Percentiles rank a stretch among this genome's conserved stretches.
Evolutionary conservation across 2,329 filamentous ascomycete species (phyloP).

Genomic region (Venturiaceae sp.): DNA sequence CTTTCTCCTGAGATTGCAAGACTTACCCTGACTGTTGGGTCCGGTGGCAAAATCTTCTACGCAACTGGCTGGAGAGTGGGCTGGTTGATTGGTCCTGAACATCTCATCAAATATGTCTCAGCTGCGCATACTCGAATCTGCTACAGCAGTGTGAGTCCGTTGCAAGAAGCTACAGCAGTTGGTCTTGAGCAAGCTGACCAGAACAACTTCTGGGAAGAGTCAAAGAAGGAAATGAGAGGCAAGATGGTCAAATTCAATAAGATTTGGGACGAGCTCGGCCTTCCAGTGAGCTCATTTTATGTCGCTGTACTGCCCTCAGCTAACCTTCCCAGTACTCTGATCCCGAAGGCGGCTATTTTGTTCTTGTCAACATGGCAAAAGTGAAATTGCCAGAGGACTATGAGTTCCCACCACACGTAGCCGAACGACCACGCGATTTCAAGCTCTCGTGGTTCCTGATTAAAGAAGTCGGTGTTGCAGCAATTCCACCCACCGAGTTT

Average conservation of each 20-base stretch:
- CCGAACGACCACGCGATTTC: slow-evolving; percentile 79
- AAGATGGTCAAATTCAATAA: slow-evolving; percentile 85
- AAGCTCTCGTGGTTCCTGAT: slow-evolving; percentile 95
- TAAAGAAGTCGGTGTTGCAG: slow-evolving; percentile 88
- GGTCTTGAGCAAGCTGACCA: slow-evolving; percentile 86
- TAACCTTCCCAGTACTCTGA: slow-evolving; percentile 55
- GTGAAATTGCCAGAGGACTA: slow-evolving; percentile 78
- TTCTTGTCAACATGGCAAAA: slow-evolving; percentile 85
- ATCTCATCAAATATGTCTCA: slow-evolving; percentile 83
- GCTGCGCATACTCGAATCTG: slow-evolving; percentile 94
- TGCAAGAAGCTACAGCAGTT: slow-evolving; percentile 89
- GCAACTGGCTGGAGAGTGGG: slow-evolving; percentile 95
- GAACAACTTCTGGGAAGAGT: slow-evolving; percentile 78
- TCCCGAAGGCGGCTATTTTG: slow-evolving; percentile 95
- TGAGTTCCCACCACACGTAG: slow-evolving; percentile 82
- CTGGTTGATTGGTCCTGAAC: slow-evolving; percentile 82
- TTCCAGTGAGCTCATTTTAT: slow-evolving; percentile 23
- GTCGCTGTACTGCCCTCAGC: neutral
- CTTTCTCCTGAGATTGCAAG: slow-evolving; percentile 82
- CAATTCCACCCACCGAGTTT: slow-evolving; percentile 94
- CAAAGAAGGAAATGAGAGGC: slow-evolving; percentile 75
- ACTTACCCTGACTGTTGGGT: slow-evolving; percentile 87
- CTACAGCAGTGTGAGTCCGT: slow-evolving; percentile 84
- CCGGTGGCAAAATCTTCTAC: slow-evolving; percentile 97
- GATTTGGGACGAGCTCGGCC: slow-evolving; percentile 36